Evolutionary conservation across 2,329 filamentous ascomycete genomes (phyloP).

Genomic region (Aspergillus fischeri): DNA sequence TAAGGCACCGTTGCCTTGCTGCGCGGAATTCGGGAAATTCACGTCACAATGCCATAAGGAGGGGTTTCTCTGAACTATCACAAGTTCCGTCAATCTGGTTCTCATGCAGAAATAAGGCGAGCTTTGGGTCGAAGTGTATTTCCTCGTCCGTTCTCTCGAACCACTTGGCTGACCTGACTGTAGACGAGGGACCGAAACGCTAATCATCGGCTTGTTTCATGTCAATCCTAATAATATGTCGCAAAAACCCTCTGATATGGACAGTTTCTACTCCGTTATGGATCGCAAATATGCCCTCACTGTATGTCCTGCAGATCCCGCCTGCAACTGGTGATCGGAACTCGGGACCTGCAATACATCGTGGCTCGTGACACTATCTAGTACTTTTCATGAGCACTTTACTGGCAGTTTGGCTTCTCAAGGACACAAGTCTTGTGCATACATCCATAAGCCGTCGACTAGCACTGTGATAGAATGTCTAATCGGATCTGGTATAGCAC

Average conservation of each 20-base stretch:
- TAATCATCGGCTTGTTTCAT: not conserved
- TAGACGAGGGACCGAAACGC: not conserved
- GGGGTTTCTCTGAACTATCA: not conserved
- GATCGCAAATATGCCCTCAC: not conserved
- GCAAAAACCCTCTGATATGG: not conserved
- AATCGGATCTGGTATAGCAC: not conserved
- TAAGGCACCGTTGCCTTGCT: slow-evolving; percentile 17
- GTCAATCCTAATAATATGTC: not conserved
- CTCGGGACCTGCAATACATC: not conserved
- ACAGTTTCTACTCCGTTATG: not conserved
- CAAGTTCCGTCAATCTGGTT: not conserved
- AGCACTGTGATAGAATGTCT: not conserved
- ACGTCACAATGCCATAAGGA: not conserved
- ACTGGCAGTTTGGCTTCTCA: not conserved
- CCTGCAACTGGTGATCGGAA: not conserved
- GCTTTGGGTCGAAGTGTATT: slow-evolving; percentile 6
- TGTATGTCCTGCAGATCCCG: not conserved
- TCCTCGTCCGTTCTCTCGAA: not conserved
- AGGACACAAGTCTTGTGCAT: not conserved
- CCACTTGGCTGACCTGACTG: slow-evolving; percentile 1
- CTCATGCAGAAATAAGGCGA: slow-evolving; percentile 16
- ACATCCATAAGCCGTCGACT: not conserved
- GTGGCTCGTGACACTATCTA: not conserved
- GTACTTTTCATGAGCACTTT: not conserved
- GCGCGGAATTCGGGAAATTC: not conserved